Evolutionary conservation across 768 basidiomycete genomes (phyloP).

Genomic region (Boletus edulis): DNA sequence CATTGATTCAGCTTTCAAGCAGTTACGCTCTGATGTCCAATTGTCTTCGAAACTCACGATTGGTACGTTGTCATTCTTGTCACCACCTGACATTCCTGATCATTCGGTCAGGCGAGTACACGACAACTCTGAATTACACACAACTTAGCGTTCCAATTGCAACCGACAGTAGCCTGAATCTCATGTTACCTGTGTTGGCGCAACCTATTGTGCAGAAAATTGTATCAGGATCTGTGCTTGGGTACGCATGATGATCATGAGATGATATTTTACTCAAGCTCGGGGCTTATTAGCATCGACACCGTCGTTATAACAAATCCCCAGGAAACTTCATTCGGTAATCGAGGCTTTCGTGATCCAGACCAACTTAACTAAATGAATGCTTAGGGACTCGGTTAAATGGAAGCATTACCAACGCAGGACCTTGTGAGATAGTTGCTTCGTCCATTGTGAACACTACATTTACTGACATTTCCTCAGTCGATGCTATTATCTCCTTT

Average conservation of each 20-base stretch:
- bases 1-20: conserved; percentile 64
- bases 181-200: conserved; percentile 68
- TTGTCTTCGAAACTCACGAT: conserved; percentile 55
- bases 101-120: conserved; percentile 51
- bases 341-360: not conserved
- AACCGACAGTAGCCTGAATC: conserved; percentile 60
- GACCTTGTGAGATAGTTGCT: conserved; percentile 54
- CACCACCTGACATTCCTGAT: conserved; percentile 1
- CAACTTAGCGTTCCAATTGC: conserved; percentile 53
- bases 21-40: conserved; percentile 59
- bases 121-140: conserved; percentile 58
- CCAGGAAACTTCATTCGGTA: conserved; percentile 55
- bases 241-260: conserved; percentile 34
- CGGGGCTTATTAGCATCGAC: conserved; percentile 41
- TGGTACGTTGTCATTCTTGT: conserved; percentile 32
- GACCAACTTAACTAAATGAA: conserved; percentile 1
- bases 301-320: conserved; percentile 62
- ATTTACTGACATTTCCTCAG: conserved; percentile 28
- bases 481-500: conserved; percentile 69
- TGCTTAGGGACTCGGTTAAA: conserved; percentile 46
- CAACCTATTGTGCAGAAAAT: conserved; percentile 74
- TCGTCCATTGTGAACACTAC: not conserved
- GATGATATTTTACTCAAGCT: not conserved
- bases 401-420: conserved; percentile 66
- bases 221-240: conserved; percentile 54